Evolutionary conservation across 768 basidiomycete genomes (phyloP).

Genomic region (Auricularia cornea): DNA sequence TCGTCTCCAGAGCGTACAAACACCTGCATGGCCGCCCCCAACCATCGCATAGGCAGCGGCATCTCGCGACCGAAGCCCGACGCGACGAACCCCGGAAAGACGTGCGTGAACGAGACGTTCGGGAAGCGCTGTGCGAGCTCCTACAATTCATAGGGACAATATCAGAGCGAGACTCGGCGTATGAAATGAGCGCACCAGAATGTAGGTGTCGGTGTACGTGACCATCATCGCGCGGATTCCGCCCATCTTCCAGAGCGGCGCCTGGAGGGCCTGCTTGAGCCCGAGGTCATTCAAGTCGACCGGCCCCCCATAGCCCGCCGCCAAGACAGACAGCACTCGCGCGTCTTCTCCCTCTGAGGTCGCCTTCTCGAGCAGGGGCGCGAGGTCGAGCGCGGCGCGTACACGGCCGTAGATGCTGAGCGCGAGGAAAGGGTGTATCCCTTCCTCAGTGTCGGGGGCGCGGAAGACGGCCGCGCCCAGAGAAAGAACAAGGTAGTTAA

Average conservation of each 20-base stretch:
- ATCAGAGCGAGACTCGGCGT: too few species aligned
- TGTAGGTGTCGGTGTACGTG: neutral
- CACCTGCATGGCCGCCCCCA: neutral
- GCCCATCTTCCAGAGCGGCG: too few species aligned
- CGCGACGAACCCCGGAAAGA: conserved; percentile 4
- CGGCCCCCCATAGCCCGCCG: conserved; percentile 1
- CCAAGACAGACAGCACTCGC: conserved; percentile 2
- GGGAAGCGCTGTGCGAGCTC: conserved; percentile 7
- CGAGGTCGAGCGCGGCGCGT: conserved; percentile 6
- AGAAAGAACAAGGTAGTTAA: conserved; percentile 47
- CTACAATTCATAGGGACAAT: too few species aligned
- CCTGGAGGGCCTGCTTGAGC: conserved; percentile 2
- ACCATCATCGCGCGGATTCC: neutral
- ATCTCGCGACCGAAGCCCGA: neutral
- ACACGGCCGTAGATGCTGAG: conserved; percentile 2
- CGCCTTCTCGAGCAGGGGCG: conserved; percentile 8
- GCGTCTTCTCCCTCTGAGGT: conserved; percentile 8
- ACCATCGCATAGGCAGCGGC: neutral
- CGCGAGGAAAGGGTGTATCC: conserved; percentile 2
- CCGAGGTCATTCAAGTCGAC: conserved; percentile 15
- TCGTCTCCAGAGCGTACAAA: conserved; percentile 8
- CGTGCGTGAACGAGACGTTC: conserved; percentile 3
- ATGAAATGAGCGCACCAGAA: neutral
- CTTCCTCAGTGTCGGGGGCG: conserved; percentile 5
- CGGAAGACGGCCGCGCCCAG: neutral